phyloP scores from a whole-genome alignment of 306 rosid genomes.

The Sphenostylis stenocarpa region DNA sequence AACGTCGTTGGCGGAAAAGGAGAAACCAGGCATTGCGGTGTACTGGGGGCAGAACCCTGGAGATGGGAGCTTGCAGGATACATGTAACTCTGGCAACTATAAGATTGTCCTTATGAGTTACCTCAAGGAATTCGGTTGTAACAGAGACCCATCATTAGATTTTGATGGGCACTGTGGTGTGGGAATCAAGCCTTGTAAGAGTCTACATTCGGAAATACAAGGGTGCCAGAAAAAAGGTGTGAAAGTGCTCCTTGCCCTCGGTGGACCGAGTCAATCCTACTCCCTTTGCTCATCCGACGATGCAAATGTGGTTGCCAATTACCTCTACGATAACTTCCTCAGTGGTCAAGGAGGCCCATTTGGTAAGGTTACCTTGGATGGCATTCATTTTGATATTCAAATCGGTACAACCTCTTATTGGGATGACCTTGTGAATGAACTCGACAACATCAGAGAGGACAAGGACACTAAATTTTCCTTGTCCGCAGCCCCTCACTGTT shows the following conservation, averaged over 20 bases:
- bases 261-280: slow-evolving; percentile 37
- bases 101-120: slow-evolving; percentile 45
- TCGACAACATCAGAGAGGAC: neutral
- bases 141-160: neutral
- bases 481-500: too few relatives aligned
- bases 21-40: too few relatives aligned
- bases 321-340: slow-evolving; percentile 49
- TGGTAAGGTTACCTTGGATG: slow-evolving; percentile 49
- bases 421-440: slow-evolving; percentile 41
- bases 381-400: slow-evolving; percentile 56
- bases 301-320: slow-evolving; percentile 29
- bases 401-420: slow-evolving; percentile 13
- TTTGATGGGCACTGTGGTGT: neutral
- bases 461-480: neutral
- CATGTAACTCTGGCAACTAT: slow-evolving; percentile 52
- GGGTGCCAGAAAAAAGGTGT: slow-evolving; percentile 43
- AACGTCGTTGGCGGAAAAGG: too few relatives aligned
- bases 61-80: slow-evolving; percentile 26
- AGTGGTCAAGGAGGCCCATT: slow-evolving; percentile 45
- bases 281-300: slow-evolving; percentile 34
- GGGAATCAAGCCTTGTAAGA: neutral
- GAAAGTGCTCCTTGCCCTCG: slow-evolving; percentile 61
- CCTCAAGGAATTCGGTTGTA: slow-evolving; percentile 13
- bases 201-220: neutral
- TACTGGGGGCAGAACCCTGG: too few relatives aligned